Percentiles rank a stretch among this genome's conserved stretches.
phyloP scores from a whole-genome alignment of 2,329 filamentous ascomycete species.

The Cercospora sp. region DNA sequence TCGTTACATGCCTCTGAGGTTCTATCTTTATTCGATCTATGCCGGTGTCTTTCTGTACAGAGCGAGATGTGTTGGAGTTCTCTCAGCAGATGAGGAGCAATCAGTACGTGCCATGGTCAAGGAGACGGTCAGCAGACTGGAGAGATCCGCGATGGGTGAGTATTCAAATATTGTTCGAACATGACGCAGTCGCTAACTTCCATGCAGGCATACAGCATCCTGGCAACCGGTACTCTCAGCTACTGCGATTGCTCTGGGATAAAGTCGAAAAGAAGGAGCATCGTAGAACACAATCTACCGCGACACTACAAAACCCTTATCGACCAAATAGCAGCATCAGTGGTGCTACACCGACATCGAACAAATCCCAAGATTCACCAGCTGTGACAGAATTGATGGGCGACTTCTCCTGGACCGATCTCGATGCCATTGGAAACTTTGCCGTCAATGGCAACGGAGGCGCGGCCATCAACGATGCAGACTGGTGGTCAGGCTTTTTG shows the following conservation, averaged over 20 bases:
- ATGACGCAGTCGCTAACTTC: not conserved
- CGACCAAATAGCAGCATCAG: constrained; percentile 44
- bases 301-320: constrained; percentile 41
- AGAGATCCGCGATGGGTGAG: constrained; percentile 46
- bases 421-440: constrained; percentile 51
- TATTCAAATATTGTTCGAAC: not conserved
- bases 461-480: constrained; percentile 34
- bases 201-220: constrained; percentile 45
- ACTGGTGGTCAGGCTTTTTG: constrained; percentile 43
- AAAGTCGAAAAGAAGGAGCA: constrained; percentile 45
- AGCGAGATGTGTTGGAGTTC: constrained; percentile 51
- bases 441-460: constrained; percentile 47
- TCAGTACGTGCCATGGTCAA: constrained; percentile 51
- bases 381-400: constrained; percentile 50
- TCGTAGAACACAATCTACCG: constrained; percentile 27
- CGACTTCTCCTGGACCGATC: constrained; percentile 53
- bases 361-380: constrained; percentile 41
- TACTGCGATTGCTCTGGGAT: constrained; percentile 52
- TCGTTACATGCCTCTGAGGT: constrained; percentile 52
- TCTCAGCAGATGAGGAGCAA: constrained; percentile 50
- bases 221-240: constrained; percentile 49
- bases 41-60: constrained; percentile 53
- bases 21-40: constrained; percentile 53
- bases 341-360: constrained; percentile 38
- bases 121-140: constrained; percentile 48